A percentile compares a stretch with the other conserved stretches of the same genome.
Evolutionary conservation across 768 basidiomycete genomes (phyloP).

Genomic region (Ramaria sp.): DNA sequence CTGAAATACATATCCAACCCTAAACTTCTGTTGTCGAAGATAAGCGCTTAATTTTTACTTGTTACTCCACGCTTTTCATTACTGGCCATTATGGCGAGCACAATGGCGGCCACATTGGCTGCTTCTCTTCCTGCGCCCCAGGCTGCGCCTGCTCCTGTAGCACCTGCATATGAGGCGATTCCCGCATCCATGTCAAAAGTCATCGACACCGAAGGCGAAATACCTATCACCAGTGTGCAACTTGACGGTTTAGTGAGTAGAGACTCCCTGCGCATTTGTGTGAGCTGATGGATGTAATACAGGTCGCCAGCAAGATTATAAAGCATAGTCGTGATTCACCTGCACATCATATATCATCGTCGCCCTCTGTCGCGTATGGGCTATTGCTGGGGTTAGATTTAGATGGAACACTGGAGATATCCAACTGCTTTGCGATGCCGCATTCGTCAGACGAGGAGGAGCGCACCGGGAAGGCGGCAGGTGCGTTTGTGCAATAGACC

Average conservation of each 20-base stretch:
- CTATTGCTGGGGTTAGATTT: slow-evolving; percentile 86
- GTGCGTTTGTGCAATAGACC: slow-evolving; percentile 29
- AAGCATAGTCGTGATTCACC: slow-evolving; percentile 81
- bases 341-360: slow-evolving; percentile 25
- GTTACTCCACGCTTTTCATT: not conserved
- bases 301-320: slow-evolving; percentile 91
- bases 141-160: slow-evolving; percentile 47
- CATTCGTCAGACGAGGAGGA: slow-evolving; percentile 66
- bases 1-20: not conserved
- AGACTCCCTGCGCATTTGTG: not conserved
- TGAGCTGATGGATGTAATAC: not conserved
- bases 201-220: slow-evolving; percentile 88
- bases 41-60: slow-evolving; percentile 1
- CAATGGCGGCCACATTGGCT: slow-evolving; percentile 90
- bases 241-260: slow-evolving; percentile 73
- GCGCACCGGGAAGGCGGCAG: slow-evolving; percentile 69
- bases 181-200: slow-evolving; percentile 89
- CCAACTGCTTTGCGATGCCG: slow-evolving; percentile 82
- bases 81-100: slow-evolving; percentile 44
- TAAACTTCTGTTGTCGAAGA: no score
- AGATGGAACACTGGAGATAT: slow-evolving; percentile 83
- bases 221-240: slow-evolving; percentile 69
- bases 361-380: slow-evolving; percentile 50
- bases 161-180: slow-evolving; percentile 73
- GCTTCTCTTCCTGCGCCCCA: slow-evolving; percentile 63